Percentiles rank a stretch among this genome's conserved stretches.
Conservation (phyloP, 192 early-diverging fungal species). For the Rhizophagus prolifer region DNA sequence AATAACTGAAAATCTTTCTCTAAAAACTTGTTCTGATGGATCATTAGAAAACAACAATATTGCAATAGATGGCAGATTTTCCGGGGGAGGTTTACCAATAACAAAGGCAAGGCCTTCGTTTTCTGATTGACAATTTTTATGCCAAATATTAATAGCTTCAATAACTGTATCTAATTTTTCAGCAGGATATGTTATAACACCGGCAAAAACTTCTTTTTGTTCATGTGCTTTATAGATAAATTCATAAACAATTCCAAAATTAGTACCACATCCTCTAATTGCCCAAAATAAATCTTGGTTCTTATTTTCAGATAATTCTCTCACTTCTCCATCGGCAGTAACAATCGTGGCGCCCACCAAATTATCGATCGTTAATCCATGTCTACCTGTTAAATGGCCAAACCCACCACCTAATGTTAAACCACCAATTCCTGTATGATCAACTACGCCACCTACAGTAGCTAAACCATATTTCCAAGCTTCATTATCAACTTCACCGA, state of each 20-base stretch:
- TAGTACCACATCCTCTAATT: constrained; percentile 46
- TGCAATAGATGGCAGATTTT: neutral
- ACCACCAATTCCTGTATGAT: constrained; percentile 46
- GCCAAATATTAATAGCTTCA: constrained; percentile 35
- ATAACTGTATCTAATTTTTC: constrained; percentile 26
- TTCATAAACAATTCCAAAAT: constrained; percentile 29
- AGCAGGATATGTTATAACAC: constrained; percentile 12
- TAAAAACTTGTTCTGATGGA: no score
- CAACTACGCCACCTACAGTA: constrained; percentile 28
- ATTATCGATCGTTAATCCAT: no score
- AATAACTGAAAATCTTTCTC: no score
- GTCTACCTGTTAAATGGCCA: constrained; percentile 41
- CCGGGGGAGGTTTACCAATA: no score
- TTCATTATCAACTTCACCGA: constrained; percentile 30
- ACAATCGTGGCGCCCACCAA: constrained; percentile 45
- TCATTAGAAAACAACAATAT: neutral
- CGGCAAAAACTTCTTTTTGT: constrained; percentile 27
- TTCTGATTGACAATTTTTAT: neutral
- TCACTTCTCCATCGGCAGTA: constrained; percentile 38
- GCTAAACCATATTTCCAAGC: constrained; percentile 33
- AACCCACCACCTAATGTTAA: constrained; percentile 41
- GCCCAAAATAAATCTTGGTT: constrained; percentile 54
- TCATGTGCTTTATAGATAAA: constrained; percentile 33
- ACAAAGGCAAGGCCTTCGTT: neutral
- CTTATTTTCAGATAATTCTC: no score